Evolutionary conservation across 768 basidiomycete species (phyloP).

Genomic region (Serendipita vermifera): DNA sequence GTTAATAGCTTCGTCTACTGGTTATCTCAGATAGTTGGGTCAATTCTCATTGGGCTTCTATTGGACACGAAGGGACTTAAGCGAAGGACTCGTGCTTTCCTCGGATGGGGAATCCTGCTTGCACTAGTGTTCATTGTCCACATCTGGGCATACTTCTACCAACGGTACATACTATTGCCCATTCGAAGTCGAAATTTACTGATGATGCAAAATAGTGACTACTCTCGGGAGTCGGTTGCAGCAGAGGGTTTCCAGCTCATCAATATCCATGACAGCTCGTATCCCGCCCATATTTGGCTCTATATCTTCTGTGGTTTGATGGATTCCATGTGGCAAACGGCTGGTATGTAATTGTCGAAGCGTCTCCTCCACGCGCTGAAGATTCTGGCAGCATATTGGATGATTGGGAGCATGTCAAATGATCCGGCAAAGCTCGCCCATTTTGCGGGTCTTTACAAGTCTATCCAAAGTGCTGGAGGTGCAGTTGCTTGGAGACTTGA

Average conservation of each 20-base stretch:
- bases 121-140: slow-evolving; percentile 55
- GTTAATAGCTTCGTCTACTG: slow-evolving; percentile 73
- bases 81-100: slow-evolving; percentile 58
- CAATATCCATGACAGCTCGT: slow-evolving; percentile 45
- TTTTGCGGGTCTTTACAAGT: slow-evolving; percentile 49
- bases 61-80: slow-evolving; percentile 44
- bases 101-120: slow-evolving; percentile 52
- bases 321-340: slow-evolving; percentile 79
- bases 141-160: slow-evolving; percentile 66
- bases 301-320: slow-evolving; percentile 64
- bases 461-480: slow-evolving; percentile 62
- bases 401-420: slow-evolving; percentile 79
- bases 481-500: slow-evolving; percentile 64
- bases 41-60: slow-evolving; percentile 52
- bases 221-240: slow-evolving; percentile 40
- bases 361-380: not conserved
- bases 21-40: slow-evolving; percentile 65
- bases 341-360: slow-evolving; percentile 20
- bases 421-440: slow-evolving; percentile 67
- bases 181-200: not conserved
- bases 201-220: slow-evolving; percentile 28
- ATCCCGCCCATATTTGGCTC: slow-evolving; percentile 43
- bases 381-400: slow-evolving; percentile 45
- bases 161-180: slow-evolving; percentile 37
- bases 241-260: slow-evolving; percentile 30